Conservation (phyloP, 2,329 filamentous ascomycete species). For the Beauveria caledonica region DNA sequence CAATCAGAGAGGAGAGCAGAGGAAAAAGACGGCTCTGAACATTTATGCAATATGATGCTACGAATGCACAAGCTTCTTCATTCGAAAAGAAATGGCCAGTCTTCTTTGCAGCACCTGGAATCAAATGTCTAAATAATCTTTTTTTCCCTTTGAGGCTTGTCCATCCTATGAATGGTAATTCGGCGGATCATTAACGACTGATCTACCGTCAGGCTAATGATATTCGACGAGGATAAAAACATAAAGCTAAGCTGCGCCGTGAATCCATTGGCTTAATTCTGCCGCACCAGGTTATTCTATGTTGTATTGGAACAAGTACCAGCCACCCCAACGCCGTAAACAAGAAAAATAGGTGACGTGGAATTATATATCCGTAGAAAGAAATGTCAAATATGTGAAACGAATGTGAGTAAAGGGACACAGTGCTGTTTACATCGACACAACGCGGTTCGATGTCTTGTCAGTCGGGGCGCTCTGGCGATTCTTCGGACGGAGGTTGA, state of each 20-base stretch:
- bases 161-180: conserved; percentile 2
- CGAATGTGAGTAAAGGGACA: not conserved
- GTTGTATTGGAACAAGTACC: not conserved
- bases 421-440: conserved; percentile 32
- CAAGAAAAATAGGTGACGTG: not conserved
- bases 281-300: not conserved
- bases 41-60: not conserved
- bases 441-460: conserved; percentile 26
- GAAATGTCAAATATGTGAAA: conserved; percentile 4
- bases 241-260: not conserved
- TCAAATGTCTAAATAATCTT: too few species aligned
- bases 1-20: too few species aligned
- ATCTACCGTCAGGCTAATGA: not conserved
- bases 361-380: not conserved
- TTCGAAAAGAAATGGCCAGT: not conserved
- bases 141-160: not conserved
- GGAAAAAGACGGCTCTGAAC: too few species aligned
- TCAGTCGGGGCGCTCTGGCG: conserved; percentile 29
- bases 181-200: not conserved
- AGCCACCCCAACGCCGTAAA: not conserved
- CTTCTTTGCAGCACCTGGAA: too few species aligned
- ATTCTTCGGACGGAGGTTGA: conserved; percentile 45
- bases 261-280: not conserved
- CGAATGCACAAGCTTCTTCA: not conserved
- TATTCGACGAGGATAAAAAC: not conserved